Evolutionary conservation across 805 yeast genomes (phyloP).

Genomic region (Starmerella stigmatis): DNA sequence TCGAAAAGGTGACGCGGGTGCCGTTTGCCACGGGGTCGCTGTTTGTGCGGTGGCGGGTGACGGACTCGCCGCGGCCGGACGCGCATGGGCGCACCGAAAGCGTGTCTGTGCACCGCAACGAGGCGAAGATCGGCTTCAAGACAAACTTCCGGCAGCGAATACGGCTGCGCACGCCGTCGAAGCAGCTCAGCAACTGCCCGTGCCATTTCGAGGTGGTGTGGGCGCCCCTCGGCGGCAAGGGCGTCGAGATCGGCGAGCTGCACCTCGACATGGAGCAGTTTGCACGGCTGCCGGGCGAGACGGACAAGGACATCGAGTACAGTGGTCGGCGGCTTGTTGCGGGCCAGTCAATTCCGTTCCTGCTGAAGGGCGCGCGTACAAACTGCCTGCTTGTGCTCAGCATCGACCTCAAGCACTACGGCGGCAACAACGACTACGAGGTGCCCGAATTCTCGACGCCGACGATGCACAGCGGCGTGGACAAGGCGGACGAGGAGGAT

Average conservation of each 20-base stretch:
- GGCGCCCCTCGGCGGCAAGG: slow-evolving; percentile 33
- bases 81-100: slow-evolving; percentile 39
- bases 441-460: slow-evolving; percentile 36
- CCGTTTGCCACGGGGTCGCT: slow-evolving; percentile 70
- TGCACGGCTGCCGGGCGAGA: slow-evolving; percentile 27
- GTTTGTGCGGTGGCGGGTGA: slow-evolving; percentile 51
- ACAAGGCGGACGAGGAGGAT: slow-evolving; percentile 46
- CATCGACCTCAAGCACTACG: slow-evolving; percentile 39
- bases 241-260: slow-evolving; percentile 52
- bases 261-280: slow-evolving; percentile 65
- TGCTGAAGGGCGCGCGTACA: slow-evolving; percentile 67
- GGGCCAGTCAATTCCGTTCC: slow-evolving; percentile 43
- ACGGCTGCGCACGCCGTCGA: slow-evolving; percentile 30
- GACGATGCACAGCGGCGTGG: slow-evolving; percentile 34
- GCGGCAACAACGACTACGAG: slow-evolving; percentile 38
- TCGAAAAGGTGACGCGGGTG: slow-evolving; percentile 67
- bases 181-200: slow-evolving; percentile 32
- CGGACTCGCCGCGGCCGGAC: slow-evolving; percentile 41
- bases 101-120: slow-evolving; percentile 41
- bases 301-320: background rate
- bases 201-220: slow-evolving; percentile 39
- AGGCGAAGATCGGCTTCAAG: slow-evolving; percentile 40
- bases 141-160: slow-evolving; percentile 36
- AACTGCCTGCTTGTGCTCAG: slow-evolving; percentile 47
- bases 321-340: background rate